Base-by-base conservation (phyloP, 352 stramenopile species). In the Pythium brassicae region DNA sequence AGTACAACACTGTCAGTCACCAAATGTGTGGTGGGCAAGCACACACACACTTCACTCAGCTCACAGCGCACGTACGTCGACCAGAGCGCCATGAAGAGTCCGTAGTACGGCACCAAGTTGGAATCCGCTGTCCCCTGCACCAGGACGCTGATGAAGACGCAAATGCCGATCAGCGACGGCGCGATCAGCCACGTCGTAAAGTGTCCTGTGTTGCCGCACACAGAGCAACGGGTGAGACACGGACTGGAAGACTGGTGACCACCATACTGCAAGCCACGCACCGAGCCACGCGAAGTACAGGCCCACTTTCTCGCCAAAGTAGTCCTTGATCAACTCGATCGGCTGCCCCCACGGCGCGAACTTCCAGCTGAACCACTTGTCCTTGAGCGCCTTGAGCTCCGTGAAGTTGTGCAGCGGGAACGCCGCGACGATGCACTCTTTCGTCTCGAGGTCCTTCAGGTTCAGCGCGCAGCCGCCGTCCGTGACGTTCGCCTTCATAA, bases 231-330 rank as follows among this genome's bases (percentile, higher is more conserved):
- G 10, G 29, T 35, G 29, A 35, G 29, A 35, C 29, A 35, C 29
- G 10, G 29, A 35, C 29, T 35, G 29, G 10, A 4, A 4, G 29
- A 35, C 29, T 35, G 29, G 29, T 35, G 29, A 4, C 29, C 5
- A 10, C 0, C 29, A 53, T 42, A 32, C 57, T 20, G n/a, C 39
- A 53, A 27, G 37, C 26, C 1, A 55, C 43, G 35, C 37, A 80
- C 97, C 87, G 0, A 99, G 70, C 89, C 95, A 99, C 42, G 95
- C 87, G 68, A 5, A 91, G 80, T 99, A 99, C 55, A 99, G 94
- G 1, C 91, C 93, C 22, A 99, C 87, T 70, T 98, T 92, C 53
- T 89, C 82, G 34, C 82, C 82, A 56, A 89, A 92, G 52, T 92
- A 92, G 63, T 89, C 74, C 50, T 89, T 89, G 63, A 92, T 92